Evolutionary conservation across 257 asterid species (phyloP).

Genomic region (Mentha longifolia): DNA sequence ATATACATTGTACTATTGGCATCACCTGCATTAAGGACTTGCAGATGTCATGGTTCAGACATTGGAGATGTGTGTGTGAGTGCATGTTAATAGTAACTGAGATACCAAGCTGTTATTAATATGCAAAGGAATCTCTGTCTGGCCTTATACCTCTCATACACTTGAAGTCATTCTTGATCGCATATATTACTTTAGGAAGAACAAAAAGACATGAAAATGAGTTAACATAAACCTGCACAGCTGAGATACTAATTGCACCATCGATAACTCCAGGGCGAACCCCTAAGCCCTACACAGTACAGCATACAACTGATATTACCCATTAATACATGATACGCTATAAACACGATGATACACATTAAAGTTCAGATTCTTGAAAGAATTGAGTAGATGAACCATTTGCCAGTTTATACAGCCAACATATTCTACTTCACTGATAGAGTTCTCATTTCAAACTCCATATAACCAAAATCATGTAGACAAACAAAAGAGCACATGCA

Average conservation of each 20-base stretch:
- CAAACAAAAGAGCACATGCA: background rate
- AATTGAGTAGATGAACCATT: background rate
- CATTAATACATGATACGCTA: background rate
- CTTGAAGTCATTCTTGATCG: background rate
- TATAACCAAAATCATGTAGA: background rate
- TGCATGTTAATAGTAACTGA: background rate
- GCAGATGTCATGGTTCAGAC: slow-evolving; percentile 5
- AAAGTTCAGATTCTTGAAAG: background rate
- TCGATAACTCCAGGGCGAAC: slow-evolving; percentile 89
- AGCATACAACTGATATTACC: slow-evolving; percentile 16
- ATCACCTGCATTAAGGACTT: background rate
- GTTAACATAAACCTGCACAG: slow-evolving; percentile 79
- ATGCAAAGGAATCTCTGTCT: background rate
- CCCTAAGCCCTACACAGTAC: slow-evolving; percentile 71
- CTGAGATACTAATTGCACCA: slow-evolving; percentile 98
- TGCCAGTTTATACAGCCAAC: slow-evolving; percentile 12
- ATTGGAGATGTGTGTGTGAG: background rate
- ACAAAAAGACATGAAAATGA: slow-evolving; percentile 18
- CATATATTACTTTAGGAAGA: slow-evolving; percentile 9
- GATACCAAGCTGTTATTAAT: slow-evolving; percentile 4
- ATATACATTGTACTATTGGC: background rate
- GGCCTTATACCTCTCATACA: background rate
- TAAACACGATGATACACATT: slow-evolving; percentile 4
- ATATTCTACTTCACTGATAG: background rate
- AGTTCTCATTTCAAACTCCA: background rate